Conservation (phyloP, 176 grass and related monocot species). For the Oryza nivara region DNA sequence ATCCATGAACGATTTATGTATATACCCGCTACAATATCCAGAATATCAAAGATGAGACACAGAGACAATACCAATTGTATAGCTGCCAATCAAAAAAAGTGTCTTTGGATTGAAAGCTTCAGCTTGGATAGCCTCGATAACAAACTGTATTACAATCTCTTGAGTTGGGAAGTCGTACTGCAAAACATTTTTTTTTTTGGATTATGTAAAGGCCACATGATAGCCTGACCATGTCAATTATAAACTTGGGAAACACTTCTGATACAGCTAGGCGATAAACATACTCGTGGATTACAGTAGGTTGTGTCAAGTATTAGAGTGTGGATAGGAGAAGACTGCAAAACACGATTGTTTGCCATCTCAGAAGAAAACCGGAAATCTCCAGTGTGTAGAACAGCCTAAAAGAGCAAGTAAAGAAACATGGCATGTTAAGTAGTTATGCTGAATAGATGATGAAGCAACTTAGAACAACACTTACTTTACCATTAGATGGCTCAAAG, state of each 20-base stretch:
- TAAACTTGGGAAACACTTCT: slow-evolving; percentile 17
- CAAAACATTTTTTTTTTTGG: slow-evolving; percentile 38
- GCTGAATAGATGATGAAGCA: slow-evolving; percentile 2
- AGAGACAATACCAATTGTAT: slow-evolving; percentile 81
- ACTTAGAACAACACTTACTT: slow-evolving; percentile 58
- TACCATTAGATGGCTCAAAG: slow-evolving; percentile 91
- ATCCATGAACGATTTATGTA: slow-evolving; percentile 15
- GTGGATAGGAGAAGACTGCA: slow-evolving; percentile 67
- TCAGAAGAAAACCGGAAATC: slow-evolving; percentile 84
- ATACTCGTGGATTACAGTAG: slow-evolving; percentile 84
- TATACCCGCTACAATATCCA: slow-evolving; percentile 20
- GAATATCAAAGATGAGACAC: neutral
- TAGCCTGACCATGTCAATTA: slow-evolving; percentile 24
- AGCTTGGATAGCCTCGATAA: slow-evolving; percentile 97
- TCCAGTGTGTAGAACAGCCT: slow-evolving; percentile 93
- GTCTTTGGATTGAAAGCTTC: slow-evolving; percentile 95
- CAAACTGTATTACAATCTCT: slow-evolving; percentile 86
- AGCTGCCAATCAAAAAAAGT: slow-evolving; percentile 94
- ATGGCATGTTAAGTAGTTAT: neutral
- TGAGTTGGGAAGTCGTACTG: slow-evolving; percentile 98
- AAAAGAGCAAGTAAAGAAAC: slow-evolving; percentile 46
- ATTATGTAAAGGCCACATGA: slow-evolving; percentile 3
- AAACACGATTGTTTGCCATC: slow-evolving; percentile 70
- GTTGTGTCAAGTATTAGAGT: slow-evolving; percentile 95
- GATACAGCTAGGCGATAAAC: slow-evolving; percentile 22